Conservation (phyloP, 2,329 filamentous ascomycete genomes). For the Mollisia scopiformis region DNA sequence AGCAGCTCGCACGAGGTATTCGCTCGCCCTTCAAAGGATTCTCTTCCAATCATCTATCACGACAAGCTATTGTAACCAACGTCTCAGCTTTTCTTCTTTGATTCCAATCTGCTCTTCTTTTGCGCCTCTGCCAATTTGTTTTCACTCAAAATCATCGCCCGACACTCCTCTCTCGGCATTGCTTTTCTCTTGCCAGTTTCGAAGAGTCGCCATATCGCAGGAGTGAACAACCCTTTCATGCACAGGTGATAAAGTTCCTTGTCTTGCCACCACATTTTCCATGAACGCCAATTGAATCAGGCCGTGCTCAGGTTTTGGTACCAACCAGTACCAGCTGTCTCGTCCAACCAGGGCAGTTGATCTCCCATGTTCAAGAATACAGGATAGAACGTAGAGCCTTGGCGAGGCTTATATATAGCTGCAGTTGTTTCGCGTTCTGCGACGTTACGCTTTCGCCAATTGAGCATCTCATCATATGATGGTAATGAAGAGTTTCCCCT, state of each 20-base stretch:
- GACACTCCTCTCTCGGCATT: background rate
- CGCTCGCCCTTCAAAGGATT: too few relatives aligned
- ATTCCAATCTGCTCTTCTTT: background rate
- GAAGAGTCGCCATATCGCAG: background rate
- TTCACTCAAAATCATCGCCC: background rate
- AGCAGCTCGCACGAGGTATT: too few relatives aligned
- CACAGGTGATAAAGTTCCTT: constrained; percentile 1
- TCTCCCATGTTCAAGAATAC: constrained; percentile 1
- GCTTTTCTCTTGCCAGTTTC: constrained; percentile 3
- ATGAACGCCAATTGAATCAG: background rate
- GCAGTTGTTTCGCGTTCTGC: background rate
- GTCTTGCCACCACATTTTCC: constrained; percentile 6
- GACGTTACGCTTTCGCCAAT: background rate
- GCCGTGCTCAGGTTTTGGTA: background rate
- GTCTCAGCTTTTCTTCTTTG: too few relatives aligned
- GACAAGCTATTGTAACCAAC: too few relatives aligned
- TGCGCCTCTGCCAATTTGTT: background rate
- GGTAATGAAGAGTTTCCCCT: background rate
- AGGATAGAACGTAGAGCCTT: background rate
- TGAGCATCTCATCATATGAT: background rate
- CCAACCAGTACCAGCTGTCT: background rate
- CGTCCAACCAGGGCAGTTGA: background rate
- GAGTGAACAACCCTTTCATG: background rate
- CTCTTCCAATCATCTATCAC: too few relatives aligned
- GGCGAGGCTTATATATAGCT: background rate